A percentile compares a stretch with the other conserved stretches of the same genome.
These are phyloP conservation scores for Trypanosoma grayi DNA, from an alignment of 208 protist genomes.

Conservation along the genomic window DNA sequence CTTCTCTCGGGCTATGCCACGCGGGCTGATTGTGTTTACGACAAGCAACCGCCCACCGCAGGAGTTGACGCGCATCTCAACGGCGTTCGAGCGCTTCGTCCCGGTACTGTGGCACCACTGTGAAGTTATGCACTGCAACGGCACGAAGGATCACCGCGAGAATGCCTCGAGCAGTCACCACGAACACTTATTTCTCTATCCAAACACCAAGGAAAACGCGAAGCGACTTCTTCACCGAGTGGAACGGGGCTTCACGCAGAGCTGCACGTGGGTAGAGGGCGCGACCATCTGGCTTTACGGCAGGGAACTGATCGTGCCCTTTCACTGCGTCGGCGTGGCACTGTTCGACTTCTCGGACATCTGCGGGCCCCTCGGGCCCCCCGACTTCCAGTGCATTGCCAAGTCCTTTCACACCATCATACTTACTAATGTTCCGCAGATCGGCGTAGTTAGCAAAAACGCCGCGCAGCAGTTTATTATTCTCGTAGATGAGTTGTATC, in stretches of 20 bases:
- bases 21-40: constrained; percentile 75
- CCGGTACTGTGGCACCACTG: constrained; percentile 62
- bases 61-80: constrained; percentile 62
- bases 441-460: constrained; percentile 58
- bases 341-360: constrained; percentile 84
- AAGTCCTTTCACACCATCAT: constrained; percentile 75
- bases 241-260: constrained; percentile 37
- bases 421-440: constrained; percentile 75
- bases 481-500: constrained; percentile 88
- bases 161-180: constrained; percentile 41
- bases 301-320: constrained; percentile 60
- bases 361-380: constrained; percentile 54
- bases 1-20: constrained; percentile 67
- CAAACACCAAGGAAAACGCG: constrained; percentile 48
- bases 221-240: constrained; percentile 49
- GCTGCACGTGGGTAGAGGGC: constrained; percentile 41
- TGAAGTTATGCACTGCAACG: constrained; percentile 53
- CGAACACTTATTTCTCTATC: constrained; percentile 52
- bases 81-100: constrained; percentile 65
- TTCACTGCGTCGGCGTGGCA: constrained; percentile 62
- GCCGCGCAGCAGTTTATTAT: constrained; percentile 81
- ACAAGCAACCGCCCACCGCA: constrained; percentile 87
- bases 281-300: constrained; percentile 64
- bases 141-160: constrained; percentile 58
- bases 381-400: constrained; percentile 78